phyloP scores from a whole-genome alignment of 2,329 filamentous ascomycete genomes.

The Aspergillus fijiensis region DNA sequence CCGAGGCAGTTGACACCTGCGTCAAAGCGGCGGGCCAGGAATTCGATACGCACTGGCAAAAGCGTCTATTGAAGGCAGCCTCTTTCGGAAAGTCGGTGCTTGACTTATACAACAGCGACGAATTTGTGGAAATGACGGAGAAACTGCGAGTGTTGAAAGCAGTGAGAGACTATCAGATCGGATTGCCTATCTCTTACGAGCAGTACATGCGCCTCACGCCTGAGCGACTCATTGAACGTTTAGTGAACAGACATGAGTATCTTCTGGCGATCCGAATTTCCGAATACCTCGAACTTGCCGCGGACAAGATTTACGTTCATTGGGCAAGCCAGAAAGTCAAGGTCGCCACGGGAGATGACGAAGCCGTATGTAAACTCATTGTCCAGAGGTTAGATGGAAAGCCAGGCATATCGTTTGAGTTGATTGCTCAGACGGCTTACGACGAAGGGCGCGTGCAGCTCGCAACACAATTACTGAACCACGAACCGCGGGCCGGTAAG shows the following conservation, averaged over 20 bases:
- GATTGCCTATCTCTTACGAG: constrained; percentile 86
- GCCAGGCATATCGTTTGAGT: constrained; percentile 90
- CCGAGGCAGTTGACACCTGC: constrained; percentile 90
- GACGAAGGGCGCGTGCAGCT: constrained; percentile 88
- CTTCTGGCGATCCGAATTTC: constrained; percentile 85
- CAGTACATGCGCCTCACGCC: constrained; percentile 90
- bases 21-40: constrained; percentile 92
- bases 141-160: constrained; percentile 89
- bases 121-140: constrained; percentile 98
- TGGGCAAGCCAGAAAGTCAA: constrained; percentile 97
- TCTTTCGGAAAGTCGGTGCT: constrained; percentile 97
- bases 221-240: constrained; percentile 78
- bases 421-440: constrained; percentile 88
- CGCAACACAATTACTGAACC: constrained; percentile 85
- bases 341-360: constrained; percentile 78
- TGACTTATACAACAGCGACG: constrained; percentile 95
- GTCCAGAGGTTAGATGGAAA: constrained; percentile 85
- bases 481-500: constrained; percentile 91
- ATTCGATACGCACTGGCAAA: constrained; percentile 88
- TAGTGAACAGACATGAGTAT: constrained; percentile 89
- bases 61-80: constrained; percentile 89
- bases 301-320: constrained; percentile 89
- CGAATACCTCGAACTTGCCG: constrained; percentile 79
- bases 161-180: constrained; percentile 85
- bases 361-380: constrained; percentile 79